phyloP scores from a whole-genome alignment of 1,284 basidiomycete species.

The Fomitopsis schrenkii region DNA sequence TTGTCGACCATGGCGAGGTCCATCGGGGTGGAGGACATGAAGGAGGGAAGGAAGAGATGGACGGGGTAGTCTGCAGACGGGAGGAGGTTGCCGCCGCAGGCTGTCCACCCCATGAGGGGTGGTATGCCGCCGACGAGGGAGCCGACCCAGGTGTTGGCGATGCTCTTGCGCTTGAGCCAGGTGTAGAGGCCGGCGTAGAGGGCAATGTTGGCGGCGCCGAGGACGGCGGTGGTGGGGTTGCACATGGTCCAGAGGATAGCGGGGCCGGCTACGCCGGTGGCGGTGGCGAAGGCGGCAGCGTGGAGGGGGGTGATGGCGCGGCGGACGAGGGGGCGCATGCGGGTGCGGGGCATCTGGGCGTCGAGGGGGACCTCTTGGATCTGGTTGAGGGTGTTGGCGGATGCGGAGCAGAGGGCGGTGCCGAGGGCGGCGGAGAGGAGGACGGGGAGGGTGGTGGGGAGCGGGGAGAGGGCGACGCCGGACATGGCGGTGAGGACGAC shows the following conservation, averaged over 20 bases:
- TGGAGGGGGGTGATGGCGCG: conserved; percentile 82
- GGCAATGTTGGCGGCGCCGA: conserved; percentile 84
- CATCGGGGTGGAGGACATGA: conserved; percentile 33
- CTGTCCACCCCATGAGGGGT: conserved; percentile 98
- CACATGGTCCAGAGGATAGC: conserved; percentile 80
- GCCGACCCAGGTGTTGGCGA: conserved; percentile 96
- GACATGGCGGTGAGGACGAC: conserved; percentile 91
- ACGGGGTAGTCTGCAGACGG: conserved; percentile 59
- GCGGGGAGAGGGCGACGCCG: conserved; percentile 89
- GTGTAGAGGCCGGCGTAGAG: conserved; percentile 95
- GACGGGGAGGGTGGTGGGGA: conserved; percentile 78
- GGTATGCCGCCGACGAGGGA: conserved; percentile 91
- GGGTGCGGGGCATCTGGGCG: conserved; percentile 93
- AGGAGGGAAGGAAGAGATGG: conserved; percentile 53
- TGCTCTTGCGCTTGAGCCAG: conserved; percentile 85
- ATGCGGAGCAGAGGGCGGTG: conserved; percentile 88
- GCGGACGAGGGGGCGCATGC: conserved; percentile 86
- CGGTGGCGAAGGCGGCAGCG: conserved; percentile 75
- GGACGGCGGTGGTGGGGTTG: conserved; percentile 82
- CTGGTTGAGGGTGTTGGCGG: conserved; percentile 95
- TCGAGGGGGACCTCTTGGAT: conserved; percentile 94
- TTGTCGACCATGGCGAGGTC: conserved; percentile 60
- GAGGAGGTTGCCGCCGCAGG: conserved; percentile 80
- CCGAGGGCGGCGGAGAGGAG: conserved; percentile 87
- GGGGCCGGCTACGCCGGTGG: conserved; percentile 77